Conservation (phyloP, 2,329 filamentous ascomycete species). For the Thelonectria rubi region DNA sequence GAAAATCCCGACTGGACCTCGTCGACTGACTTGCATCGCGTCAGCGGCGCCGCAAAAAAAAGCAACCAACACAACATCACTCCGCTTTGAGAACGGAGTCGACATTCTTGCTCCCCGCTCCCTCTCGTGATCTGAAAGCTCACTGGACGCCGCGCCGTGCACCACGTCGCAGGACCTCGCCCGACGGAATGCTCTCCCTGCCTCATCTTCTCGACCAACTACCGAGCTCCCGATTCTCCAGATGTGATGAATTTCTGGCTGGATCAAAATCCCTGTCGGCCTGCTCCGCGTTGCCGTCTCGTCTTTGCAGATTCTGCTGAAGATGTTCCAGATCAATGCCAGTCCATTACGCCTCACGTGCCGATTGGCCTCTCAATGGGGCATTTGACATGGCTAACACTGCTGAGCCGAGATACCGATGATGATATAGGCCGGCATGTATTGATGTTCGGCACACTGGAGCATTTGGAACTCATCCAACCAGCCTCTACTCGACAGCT, state of each 20-base stretch:
- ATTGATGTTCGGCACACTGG: constrained; percentile 1
- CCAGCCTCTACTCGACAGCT: constrained; percentile 5
- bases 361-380: constrained; percentile 6
- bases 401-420: not conserved
- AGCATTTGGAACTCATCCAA: constrained; percentile 1
- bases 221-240: constrained; percentile 6
- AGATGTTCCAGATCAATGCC: not conserved
- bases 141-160: constrained; percentile 2
- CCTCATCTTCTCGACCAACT: constrained; percentile 14
- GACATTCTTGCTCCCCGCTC: constrained; percentile 20
- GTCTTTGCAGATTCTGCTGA: not conserved
- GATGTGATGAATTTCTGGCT: constrained; percentile 2
- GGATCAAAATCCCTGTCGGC: constrained; percentile 6
- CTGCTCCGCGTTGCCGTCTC: constrained; percentile 1
- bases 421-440: not conserved
- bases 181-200: not conserved
- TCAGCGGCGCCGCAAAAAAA: constrained; percentile 40
- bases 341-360: not conserved
- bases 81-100: constrained; percentile 24
- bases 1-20: constrained; percentile 21
- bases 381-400: not conserved
- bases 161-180: constrained; percentile 4
- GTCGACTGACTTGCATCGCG: constrained; percentile 36
- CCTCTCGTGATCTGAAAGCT: constrained; percentile 20
- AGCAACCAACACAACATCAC: constrained; percentile 31